Base-by-base conservation (phyloP, 805 yeast species). In the Saturnispora sanitii region DNA sequence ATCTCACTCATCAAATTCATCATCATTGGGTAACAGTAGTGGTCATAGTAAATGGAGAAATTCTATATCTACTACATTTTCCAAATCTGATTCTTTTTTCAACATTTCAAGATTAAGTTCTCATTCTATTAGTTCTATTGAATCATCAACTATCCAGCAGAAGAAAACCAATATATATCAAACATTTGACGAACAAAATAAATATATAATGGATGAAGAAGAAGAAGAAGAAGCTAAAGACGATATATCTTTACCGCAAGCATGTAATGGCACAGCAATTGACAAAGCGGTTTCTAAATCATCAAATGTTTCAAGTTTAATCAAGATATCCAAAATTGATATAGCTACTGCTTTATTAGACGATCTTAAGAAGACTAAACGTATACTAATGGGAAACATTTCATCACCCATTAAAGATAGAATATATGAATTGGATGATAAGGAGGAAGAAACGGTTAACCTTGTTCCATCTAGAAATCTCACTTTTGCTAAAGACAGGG, bases 41-140 rank as follows among this genome's bases (percentile, higher is more conserved):
- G 30, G 17, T 25, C 25, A 15, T 11, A 12, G 18, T 13, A 15
- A 19, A 28, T 29, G 15, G 13, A 29, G 33, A 15, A 15, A 19
- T 16, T 29, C 19, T 17, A 11, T 15, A 17, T 11, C 9, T 12
- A 11, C 33, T 5, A 11, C 15, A 6, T 29, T 29, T 15, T 29
- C 33, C 9, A 29, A 17, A 15, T 17, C 19, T 16, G 36, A 33
- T 8, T 38, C 35, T 4, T 18, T n/a, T n/a, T n/a, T 23, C 3
- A 20, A 16, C 7, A 18, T 16, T 9, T 20, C 33, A 12, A 38
- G 41, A 17, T 9, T 27, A 17, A 38, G 41, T 38, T 31, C 29
- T n/a, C 32, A 26, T 12, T 38, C 41, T 3, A 33, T 33, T 6
- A 33, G 37, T 21, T 38, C 41, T 4, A 12, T 20, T 26, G 37